Percentiles rank a stretch among this genome's conserved stretches.
Evolutionary conservation across 2,329 filamentous ascomycete genomes (phyloP).

Genomic region (Zasmidium cellare): DNA sequence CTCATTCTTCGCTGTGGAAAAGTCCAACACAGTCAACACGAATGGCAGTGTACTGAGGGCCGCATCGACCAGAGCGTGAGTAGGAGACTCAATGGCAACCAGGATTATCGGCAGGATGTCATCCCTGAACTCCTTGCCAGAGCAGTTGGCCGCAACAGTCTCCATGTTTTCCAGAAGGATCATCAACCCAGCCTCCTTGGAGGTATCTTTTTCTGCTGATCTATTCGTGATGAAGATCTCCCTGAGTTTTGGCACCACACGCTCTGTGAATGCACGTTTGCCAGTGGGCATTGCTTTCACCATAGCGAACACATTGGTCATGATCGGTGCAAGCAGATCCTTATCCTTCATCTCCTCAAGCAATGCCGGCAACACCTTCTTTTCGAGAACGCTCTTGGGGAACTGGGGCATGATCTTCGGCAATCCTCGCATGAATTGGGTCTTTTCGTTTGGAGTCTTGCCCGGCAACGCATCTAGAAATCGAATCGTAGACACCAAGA

Average conservation of each 20-base stretch:
- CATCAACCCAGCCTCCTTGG: slow-evolving; percentile 87
- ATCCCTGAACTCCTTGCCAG: slow-evolving; percentile 92
- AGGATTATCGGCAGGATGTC: slow-evolving; percentile 86
- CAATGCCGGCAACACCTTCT: slow-evolving; percentile 85
- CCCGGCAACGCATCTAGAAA: slow-evolving; percentile 89
- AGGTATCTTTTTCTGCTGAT: slow-evolving; percentile 71
- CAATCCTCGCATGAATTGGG: slow-evolving; percentile 85
- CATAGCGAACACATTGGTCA: slow-evolving; percentile 92
- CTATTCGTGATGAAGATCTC: slow-evolving; percentile 72
- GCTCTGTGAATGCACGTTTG: slow-evolving; percentile 77
- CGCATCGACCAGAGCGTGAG: slow-evolving; percentile 84
- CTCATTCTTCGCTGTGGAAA: slow-evolving; percentile 95
- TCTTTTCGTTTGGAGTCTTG: slow-evolving; percentile 88
- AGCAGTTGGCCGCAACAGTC: slow-evolving; percentile 75
- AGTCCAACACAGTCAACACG: slow-evolving; percentile 87
- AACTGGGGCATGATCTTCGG: slow-evolving; percentile 87
- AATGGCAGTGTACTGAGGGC: slow-evolving; percentile 75
- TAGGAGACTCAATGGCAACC: slow-evolving; percentile 81
- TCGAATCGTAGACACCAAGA: slow-evolving; percentile 91
- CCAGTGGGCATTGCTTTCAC: slow-evolving; percentile 75
- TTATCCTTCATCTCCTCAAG: slow-evolving; percentile 93
- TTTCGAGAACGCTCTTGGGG: slow-evolving; percentile 89
- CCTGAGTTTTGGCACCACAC: slow-evolving; percentile 79
- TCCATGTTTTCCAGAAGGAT: slow-evolving; percentile 82
- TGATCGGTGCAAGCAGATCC: slow-evolving; percentile 77